Evolutionary conservation across 768 basidiomycete genomes (phyloP).

Genomic region (Suillus placidus): DNA sequence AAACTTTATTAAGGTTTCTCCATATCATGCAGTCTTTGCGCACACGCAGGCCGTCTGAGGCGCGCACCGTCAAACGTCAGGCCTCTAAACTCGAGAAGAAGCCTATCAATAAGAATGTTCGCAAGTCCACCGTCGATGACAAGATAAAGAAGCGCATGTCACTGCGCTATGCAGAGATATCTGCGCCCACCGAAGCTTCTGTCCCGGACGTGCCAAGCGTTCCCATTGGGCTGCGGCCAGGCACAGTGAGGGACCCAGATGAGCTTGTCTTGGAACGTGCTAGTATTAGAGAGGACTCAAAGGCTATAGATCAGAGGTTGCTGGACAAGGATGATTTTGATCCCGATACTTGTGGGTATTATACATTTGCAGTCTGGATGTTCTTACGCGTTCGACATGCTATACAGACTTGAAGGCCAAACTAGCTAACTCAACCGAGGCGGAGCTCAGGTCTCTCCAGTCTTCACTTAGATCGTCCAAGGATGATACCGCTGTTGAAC

Average conservation of each 20-base stretch:
- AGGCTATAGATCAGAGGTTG: slow-evolving; percentile 55
- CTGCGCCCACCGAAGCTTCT: slow-evolving; percentile 59
- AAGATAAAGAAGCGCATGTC: slow-evolving; percentile 97
- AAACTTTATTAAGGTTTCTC: neutral
- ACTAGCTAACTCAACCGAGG: slow-evolving; percentile 87
- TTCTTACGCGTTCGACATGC: slow-evolving; percentile 9
- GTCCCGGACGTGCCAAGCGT: slow-evolving; percentile 63
- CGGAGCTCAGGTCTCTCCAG: slow-evolving; percentile 74
- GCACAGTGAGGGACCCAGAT: slow-evolving; percentile 42
- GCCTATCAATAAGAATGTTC: slow-evolving; percentile 41
- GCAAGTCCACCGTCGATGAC: slow-evolving; percentile 66
- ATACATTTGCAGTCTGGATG: neutral
- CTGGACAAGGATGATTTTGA: slow-evolving; percentile 84
- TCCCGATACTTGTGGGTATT: slow-evolving; percentile 79
- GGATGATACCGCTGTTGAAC: slow-evolving; percentile 72
- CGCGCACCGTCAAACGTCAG: slow-evolving; percentile 38
- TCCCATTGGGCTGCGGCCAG: slow-evolving; percentile 46
- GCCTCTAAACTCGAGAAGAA: slow-evolving; percentile 35
- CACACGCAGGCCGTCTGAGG: slow-evolving; percentile 51
- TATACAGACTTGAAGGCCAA: slow-evolving; percentile 74
- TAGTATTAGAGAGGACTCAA: slow-evolving; percentile 56
- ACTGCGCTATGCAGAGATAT: slow-evolving; percentile 88
- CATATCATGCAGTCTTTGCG: slow-evolving; percentile 57
- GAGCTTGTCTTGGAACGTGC: slow-evolving; percentile 50
- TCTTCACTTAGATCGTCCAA: slow-evolving; percentile 73